Evolutionary conservation across 2,329 filamentous ascomycete species (phyloP).

Genomic region (Bretziella fagacearum): DNA sequence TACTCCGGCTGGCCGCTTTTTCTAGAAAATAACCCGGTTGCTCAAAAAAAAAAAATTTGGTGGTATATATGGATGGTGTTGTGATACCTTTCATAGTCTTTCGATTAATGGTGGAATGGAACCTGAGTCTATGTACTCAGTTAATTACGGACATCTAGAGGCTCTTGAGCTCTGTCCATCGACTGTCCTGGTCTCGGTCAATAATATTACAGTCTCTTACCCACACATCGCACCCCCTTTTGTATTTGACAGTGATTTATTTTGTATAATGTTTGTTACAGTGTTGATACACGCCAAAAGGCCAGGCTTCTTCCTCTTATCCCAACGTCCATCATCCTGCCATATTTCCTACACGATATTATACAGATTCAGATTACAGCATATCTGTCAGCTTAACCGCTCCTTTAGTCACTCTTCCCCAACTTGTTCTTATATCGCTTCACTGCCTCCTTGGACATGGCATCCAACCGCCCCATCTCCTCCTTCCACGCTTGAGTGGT

Average conservation of each 20-base stretch:
- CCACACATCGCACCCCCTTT: too few species aligned
- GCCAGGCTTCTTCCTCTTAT: constrained; percentile 8
- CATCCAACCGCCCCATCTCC: constrained; percentile 8
- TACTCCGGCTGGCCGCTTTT: constrained; percentile 33
- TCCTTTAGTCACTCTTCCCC: too few species aligned
- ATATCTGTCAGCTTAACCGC: too few species aligned
- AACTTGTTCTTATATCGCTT: constrained; percentile 19
- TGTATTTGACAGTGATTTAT: constrained; percentile 13
- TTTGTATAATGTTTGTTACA: constrained; percentile 14
- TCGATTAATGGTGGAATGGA: neutral
- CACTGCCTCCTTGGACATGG: constrained; percentile 16
- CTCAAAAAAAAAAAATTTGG: neutral
- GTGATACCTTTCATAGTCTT: neutral
- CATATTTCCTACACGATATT: constrained; percentile 8
- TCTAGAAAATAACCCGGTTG: constrained; percentile 22
- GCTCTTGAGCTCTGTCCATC: too few species aligned
- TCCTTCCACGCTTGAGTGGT: constrained; percentile 26
- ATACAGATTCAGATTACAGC: constrained; percentile 16
- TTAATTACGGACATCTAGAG: too few species aligned
- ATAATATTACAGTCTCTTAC: neutral
- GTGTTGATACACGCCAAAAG: constrained; percentile 13
- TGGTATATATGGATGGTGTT: too few species aligned
- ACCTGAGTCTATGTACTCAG: too few species aligned
- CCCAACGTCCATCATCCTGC: neutral
- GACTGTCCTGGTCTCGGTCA: too few species aligned